Evolutionary conservation across 805 yeast species (phyloP).

Genomic region (Candida xyloterini): DNA sequence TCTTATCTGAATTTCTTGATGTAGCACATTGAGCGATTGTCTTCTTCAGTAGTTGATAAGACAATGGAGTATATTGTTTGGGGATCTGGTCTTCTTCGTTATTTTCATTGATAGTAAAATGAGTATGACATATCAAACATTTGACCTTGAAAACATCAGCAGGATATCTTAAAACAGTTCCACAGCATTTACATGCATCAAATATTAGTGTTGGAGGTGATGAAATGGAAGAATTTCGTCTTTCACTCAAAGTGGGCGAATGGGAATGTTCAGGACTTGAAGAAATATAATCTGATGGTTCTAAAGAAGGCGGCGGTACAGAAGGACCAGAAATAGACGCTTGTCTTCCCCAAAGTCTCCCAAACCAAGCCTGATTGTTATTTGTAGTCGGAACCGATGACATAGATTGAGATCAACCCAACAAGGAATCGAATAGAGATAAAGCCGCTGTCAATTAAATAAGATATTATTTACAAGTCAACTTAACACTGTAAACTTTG

Average conservation of each 20-base stretch:
- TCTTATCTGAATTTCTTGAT: neutral
- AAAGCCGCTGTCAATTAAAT: slow-evolving; percentile 2
- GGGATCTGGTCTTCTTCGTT: neutral
- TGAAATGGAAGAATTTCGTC: slow-evolving; percentile 1
- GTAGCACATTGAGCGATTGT: slow-evolving; percentile 35
- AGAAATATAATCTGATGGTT: neutral
- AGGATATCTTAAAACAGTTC: slow-evolving; percentile 40
- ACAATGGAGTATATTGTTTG: slow-evolving; percentile 22
- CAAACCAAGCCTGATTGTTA: slow-evolving; percentile 1
- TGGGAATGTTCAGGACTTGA: neutral
- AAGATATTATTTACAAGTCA: too few relatives aligned
- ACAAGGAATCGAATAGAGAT: too few relatives aligned
- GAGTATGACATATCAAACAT: slow-evolving; percentile 62
- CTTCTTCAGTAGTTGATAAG: slow-evolving; percentile 34
- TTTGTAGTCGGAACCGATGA: neutral
- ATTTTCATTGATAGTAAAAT: slow-evolving; percentile 1
- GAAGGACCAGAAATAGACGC: neutral
- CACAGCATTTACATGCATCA: slow-evolving; percentile 46
- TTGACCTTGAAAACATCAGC: slow-evolving; percentile 39
- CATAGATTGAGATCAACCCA: slow-evolving; percentile 1
- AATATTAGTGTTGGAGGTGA: slow-evolving; percentile 14
- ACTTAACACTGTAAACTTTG: too few relatives aligned
- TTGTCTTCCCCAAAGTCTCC: slow-evolving; percentile 6
- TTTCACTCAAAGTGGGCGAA: neutral
- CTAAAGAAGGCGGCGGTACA: neutral